Percentiles rank a stretch among this genome's conserved stretches.
Conservation (phyloP, 2,329 filamentous ascomycete genomes). For the Biscogniauxia sp. region DNA sequence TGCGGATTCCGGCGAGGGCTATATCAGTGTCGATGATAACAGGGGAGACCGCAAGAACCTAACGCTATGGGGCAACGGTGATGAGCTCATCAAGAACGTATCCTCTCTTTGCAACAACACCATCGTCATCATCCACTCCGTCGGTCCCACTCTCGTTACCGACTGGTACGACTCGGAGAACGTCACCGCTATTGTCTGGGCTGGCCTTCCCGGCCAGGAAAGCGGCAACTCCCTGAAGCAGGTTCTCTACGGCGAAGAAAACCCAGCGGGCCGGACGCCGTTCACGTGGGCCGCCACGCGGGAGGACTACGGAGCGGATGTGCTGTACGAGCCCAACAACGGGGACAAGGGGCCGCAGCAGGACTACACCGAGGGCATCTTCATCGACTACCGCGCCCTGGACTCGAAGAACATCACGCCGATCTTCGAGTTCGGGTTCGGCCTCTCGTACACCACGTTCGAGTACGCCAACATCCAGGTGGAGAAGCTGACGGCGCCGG, state of each 20-base stretch:
- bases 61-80: conserved; percentile 81
- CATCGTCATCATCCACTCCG: conserved; percentile 85
- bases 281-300: conserved; percentile 75
- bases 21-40: conserved; percentile 78
- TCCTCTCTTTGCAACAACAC: conserved; percentile 80
- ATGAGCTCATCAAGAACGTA: conserved; percentile 78
- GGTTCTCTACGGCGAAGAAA: conserved; percentile 78
- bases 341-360: conserved; percentile 64
- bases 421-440: conserved; percentile 78
- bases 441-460: conserved; percentile 79
- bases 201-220: conserved; percentile 79
- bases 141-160: conserved; percentile 73
- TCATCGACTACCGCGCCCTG: conserved; percentile 79
- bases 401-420: conserved; percentile 65
- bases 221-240: conserved; percentile 77
- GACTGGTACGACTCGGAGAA: conserved; percentile 75
- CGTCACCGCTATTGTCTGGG: conserved; percentile 80
- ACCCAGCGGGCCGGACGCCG: conserved; percentile 72
- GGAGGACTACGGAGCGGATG: conserved; percentile 65
- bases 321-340: conserved; percentile 69
- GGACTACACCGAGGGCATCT: conserved; percentile 73
- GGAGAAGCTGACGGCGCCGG: conserved; percentile 43
- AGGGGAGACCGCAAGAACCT: conserved; percentile 88
- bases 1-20: conserved; percentile 82
- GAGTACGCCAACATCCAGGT: conserved; percentile 67